A percentile compares a stretch with the other conserved stretches of the same genome.
Conservation (phyloP, 2,329 filamentous ascomycete genomes). For the Botrytis fragariae region DNA sequence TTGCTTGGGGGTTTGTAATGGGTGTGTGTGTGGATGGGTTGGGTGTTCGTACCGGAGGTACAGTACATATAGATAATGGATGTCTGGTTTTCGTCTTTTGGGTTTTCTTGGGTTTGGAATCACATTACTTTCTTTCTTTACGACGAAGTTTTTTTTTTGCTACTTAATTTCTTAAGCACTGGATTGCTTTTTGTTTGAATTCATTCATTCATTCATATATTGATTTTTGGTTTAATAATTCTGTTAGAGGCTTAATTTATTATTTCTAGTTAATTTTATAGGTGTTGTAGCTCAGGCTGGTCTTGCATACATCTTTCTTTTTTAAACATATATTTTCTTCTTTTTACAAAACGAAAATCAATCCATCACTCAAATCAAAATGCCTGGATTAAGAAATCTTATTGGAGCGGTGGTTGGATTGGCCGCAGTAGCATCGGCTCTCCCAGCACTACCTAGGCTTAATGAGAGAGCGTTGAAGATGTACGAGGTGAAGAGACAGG, state of each 20-base stretch:
- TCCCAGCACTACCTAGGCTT: conserved; percentile 35
- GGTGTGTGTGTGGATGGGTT: not conserved
- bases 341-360: not conserved
- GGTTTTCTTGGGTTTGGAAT: not conserved
- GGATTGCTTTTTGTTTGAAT: conserved; percentile 37
- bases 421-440: conserved; percentile 30
- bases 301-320: conserved; percentile 31
- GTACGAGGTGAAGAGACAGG: conserved; percentile 34
- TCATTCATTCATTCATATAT: conserved; percentile 18
- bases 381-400: conserved; percentile 37
- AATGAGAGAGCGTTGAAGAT: conserved; percentile 29
- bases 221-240: conserved; percentile 24
- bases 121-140: not conserved
- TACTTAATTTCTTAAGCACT: conserved; percentile 35
- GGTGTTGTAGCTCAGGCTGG: conserved; percentile 37
- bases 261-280: not conserved
- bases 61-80: not conserved
- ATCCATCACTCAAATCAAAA: conserved; percentile 19
- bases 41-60: not conserved
- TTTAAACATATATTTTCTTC: not conserved
- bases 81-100: not conserved
- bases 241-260: conserved; percentile 14
- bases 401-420: conserved; percentile 34
- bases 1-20: not conserved
- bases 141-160: not conserved